Evolutionary conservation across 1,139 yeast species (phyloP), one percentile per base, ranked within the genome.

Genomic region (Scheffersomyces quercinus): DNA sequence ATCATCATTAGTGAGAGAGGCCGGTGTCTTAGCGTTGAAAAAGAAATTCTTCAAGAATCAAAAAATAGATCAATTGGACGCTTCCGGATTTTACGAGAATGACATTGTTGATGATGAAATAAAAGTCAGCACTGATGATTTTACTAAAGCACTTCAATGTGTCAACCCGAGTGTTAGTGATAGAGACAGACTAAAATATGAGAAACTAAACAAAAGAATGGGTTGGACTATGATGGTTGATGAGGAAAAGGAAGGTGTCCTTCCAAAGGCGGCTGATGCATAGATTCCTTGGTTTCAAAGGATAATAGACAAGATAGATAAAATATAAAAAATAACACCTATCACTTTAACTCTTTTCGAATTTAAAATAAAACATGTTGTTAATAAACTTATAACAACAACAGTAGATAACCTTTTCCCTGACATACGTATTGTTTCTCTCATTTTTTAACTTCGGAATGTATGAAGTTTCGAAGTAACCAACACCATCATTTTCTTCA

Each of bases 131-230:
- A 64, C 63, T 45, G 75, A 70, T 1, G 96, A 93, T 62, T 93
- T 93, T 55, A 73, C 74, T 36, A 62, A 56, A 16, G 98, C 99
- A 0, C 77, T 93, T 47, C 69, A 70, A 31, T 81, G 81, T 50
- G 88, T 93, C 12, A 83, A 85, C 49, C 98, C 99, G 1, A 88
- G 96, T 64, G 99, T 93, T 3, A 84, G 90, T 53, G 97, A 90
- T 58, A 75, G 74, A 50, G 99, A 93, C 58, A 79, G 98, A 50
- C 60, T 71, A 32, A 87, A 85, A 55, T 93, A 93, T 60, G 95
- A 87, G 48, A 65, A 67, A 62, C 60, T 82, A 47, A 81, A 79
- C 54, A 79, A 72, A 57, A 73, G 77, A 48, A 75, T 82, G 79
- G 86, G 85, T 0, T 80, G 85, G 85, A 66, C 65, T 30, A 63